Conservation (phyloP, 163 green algal species). For the Chlamydomonas reinhardtii region DNA sequence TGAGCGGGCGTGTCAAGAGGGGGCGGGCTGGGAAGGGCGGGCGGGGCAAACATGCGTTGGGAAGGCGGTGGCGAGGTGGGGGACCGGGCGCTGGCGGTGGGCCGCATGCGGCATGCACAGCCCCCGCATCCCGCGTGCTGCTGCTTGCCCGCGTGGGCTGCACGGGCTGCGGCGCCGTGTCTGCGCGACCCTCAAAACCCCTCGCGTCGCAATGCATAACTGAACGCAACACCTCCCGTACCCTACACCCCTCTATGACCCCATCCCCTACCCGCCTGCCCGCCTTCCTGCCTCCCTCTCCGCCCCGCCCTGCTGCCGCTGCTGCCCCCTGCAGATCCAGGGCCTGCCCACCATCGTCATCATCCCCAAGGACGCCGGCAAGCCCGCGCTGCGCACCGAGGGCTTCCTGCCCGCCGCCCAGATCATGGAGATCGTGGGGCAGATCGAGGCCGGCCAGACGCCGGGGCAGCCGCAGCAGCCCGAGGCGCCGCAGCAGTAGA, state of each 20-base stretch:
- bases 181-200: no score
- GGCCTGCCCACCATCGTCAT: constrained; percentile 98
- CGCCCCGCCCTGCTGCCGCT: not conserved
- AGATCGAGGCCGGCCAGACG: constrained; percentile 51
- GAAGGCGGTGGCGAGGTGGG: not conserved
- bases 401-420: constrained; percentile 88
- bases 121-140: no score
- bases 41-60: no score
- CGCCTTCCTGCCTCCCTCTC: not conserved
- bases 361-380: constrained; percentile 87
- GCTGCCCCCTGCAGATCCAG: constrained; percentile 83
- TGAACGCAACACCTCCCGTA: no score
- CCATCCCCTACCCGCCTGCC: no score
- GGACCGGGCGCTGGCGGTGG: no score
- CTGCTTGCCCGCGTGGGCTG: no score
- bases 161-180: no score
- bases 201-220: no score
- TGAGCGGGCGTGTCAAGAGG: not conserved
- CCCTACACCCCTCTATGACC: no score
- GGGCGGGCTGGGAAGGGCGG: not conserved
- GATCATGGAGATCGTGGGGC: constrained; percentile 90
- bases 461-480: constrained; percentile 11
- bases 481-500: not conserved
- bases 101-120: no score
- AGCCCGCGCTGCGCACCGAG: constrained; percentile 94